Evolutionary conservation across 371 early-diverging fungal genomes (phyloP), one percentile per base, ranked within the genome.

Genomic region (Mortierella sp.): DNA sequence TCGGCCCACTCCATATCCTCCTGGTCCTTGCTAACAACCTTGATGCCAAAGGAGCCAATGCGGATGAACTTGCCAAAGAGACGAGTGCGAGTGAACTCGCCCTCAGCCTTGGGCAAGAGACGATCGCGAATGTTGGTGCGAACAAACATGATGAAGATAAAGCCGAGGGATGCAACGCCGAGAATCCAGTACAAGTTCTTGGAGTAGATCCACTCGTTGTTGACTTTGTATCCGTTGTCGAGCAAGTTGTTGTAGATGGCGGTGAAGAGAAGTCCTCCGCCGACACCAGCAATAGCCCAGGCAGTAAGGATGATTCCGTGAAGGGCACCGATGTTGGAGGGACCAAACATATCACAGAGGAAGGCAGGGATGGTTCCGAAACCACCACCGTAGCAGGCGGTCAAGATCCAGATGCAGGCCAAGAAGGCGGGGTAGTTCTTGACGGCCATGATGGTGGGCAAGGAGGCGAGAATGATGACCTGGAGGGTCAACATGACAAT

Each of bases 361-460:
- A 93, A 94, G n/a, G 94, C 94, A 0, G 94, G 95, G 60, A 95
- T 94, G 80, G 92, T 89, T 21, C 93, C 95, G 74, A 93, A 94
- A 9, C 94, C 95, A 70, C 91, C 92, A 55, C 93, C 93, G 63
- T 93, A 93, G 89, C 89, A 91, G 4, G 89, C 78, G 4, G 92
- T 91, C 48, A 91, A 77, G 19, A 84, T 82, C 90, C 92, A 92
- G 48, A 92, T 82, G 11, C 88, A 71, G 6, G 79, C 58, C 65
- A 93, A 77, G 84, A 91, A 93, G 8, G 88, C 89, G 76, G 88
- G 80, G 88, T 92, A 93, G 80, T 78, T 54, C 70, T 82, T 89
- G n/a, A 76, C 42, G 54, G 83, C 81, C 76, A 92, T 89, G n/a
- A 90, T 84, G 52, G 87, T 79, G 11, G 93, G 91, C 7, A 94